These are phyloP conservation scores for Alisma plantagoaquatica DNA, from an alignment of 106 monocot genomes.

Conservation along the genomic window DNA sequence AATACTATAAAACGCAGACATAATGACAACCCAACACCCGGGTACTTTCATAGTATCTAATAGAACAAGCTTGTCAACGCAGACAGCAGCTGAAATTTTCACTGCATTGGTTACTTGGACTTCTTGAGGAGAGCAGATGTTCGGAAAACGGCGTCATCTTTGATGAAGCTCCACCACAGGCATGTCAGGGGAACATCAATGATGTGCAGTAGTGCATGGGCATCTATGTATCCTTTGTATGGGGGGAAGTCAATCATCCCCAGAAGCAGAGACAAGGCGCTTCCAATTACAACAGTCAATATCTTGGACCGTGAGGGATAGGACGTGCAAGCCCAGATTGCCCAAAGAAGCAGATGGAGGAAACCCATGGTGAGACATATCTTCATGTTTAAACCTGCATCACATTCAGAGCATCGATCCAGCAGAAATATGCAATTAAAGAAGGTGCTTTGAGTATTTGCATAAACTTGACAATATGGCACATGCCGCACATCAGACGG, in stretches of 20 bases:
- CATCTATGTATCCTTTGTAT: slow-evolving; percentile 48
- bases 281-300: slow-evolving; percentile 39
- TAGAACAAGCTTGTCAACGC: too few species aligned
- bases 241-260: slow-evolving; percentile 78
- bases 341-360: slow-evolving; percentile 50
- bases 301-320: slow-evolving; percentile 62
- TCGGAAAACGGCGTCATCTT: slow-evolving; percentile 40
- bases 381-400: slow-evolving; percentile 79
- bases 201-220: slow-evolving; percentile 61
- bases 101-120: slow-evolving; percentile 28
- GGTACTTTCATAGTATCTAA: too few species aligned
- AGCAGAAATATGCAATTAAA: neutral
- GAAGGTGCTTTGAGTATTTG: too few species aligned
- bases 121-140: slow-evolving; percentile 48
- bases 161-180: slow-evolving; percentile 79
- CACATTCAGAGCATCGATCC: neutral
- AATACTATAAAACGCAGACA: too few species aligned
- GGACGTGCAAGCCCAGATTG: slow-evolving; percentile 53
- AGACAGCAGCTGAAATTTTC: too few species aligned
- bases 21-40: too few species aligned
- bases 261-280: slow-evolving; percentile 44
- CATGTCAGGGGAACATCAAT: slow-evolving; percentile 59
- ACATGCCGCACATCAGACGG: too few species aligned
- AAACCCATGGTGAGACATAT: slow-evolving; percentile 67
- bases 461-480: too few species aligned